Base-by-base conservation (phyloP, 306 rosid genomes). In the Cicer cuneatum region DNA sequence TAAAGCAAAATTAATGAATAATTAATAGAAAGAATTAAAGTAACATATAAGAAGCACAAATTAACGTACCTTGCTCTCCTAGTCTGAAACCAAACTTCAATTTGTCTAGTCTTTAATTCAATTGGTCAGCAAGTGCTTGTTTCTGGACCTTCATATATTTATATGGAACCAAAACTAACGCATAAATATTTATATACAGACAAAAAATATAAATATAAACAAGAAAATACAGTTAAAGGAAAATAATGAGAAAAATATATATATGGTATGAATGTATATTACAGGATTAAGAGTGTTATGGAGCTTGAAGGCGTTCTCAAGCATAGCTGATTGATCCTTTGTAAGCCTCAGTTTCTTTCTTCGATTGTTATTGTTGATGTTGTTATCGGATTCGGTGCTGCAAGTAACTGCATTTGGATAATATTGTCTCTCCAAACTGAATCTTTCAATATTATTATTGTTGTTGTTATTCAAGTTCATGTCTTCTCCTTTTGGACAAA, bases 61-160 rank as follows among this genome's bases (percentile, higher is more conserved):
- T 14, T 5, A 9, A 65, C 37, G 6, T 76, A 90, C 98, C 98
- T 90, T 75, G 98, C 98, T 86, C 98, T 88, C 74, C 93, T 73
- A 84, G 90, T 93, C 74, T 93, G 98, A 73, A 93, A 93, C 98
- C 98, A 93, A 65, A 93, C 98, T 85, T 93, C 98, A 13, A 93
- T 90, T 71, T 93, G 98, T 81, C 98, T 85, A 0, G 96, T 80
- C 61, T 85, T 89, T 81, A 93, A 70, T 90, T 89, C 80, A 89
- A 86, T 73, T 89, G 83, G 46, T 80, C 80, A 56, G 96, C 89
- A n/a, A 93, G 92, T 63, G 87, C 46, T 68, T 84, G 83, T 73
- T 93, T 93, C 84, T 87, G 93, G 8, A 75, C 73, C 98, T 93
- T 82, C 87, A 83, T 49, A 47, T 52, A 60, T 62, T 82, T 52